Evolutionary conservation across 176 grass and related monocot genomes (phyloP), one percentile per base, ranked within the genome.

Genomic region (Microstegium vimineum): DNA sequence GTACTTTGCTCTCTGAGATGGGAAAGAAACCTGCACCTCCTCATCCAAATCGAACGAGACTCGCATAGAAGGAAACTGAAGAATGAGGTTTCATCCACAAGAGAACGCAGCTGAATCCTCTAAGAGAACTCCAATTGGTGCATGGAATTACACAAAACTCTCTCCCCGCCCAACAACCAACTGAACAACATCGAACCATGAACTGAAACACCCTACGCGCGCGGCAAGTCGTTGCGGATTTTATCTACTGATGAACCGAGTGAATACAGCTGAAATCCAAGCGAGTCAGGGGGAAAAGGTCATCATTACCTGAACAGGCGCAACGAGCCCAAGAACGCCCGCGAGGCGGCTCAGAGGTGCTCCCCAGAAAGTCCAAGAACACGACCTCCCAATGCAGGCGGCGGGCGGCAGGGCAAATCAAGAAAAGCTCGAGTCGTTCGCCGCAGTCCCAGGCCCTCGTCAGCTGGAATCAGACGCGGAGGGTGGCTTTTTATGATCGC

Each of bases 401-500:
- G 12, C 32, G 34, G 49, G 20, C 49, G 18, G 83, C 77, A 16
- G 79, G 16, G 46, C 67, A 23, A 68, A 77, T 71, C 59, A 66
- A 85, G 70, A 85, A 84, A 69, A 89, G 71, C 16, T 82, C 62
- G 36, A 59, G 37, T n/a, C 51, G 82, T 81, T 81, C 33, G 59
- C 76, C 76, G 4, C 41, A 25, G 31, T 9, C 36, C 7, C 20
- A 66, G 56, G 33, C 16, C n/a, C 62, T 20, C 30, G 69, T 64
- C 82, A 42, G 35, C 34, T 17, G 16, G 75, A 77, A 77, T 17
- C 66, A 38, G 42, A 10, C 71, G 56, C 2, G 71, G 64, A 56
- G 49, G 35, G 26, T 46, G 62, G 23, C 10, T 28, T 63, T 52
- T 25, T 26, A 68, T 17, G 87, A 34, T 37, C 17, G 38, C 18